These are phyloP conservation scores for Zymoseptoria brevis DNA, from an alignment of 2,329 filamentous ascomycete species.

Conservation along the genomic window DNA sequence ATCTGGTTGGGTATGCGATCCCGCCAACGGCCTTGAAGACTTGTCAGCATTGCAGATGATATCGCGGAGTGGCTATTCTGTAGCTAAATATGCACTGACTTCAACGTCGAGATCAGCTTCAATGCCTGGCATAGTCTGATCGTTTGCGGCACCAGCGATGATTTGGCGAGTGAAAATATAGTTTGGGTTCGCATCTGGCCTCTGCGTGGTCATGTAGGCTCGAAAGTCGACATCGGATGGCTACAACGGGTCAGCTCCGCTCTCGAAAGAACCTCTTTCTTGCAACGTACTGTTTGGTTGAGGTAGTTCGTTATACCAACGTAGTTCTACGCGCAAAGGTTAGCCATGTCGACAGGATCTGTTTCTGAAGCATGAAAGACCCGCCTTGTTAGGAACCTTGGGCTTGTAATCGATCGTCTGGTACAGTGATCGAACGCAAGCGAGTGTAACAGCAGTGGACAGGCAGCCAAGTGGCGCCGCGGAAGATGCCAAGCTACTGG, in stretches of 20 bases:
- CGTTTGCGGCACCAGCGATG: neutral
- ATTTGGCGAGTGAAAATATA: neutral
- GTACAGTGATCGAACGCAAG: conserved; percentile 12
- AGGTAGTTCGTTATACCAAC: conserved; percentile 1
- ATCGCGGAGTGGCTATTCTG: neutral
- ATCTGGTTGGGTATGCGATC: neutral
- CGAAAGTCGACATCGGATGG: neutral
- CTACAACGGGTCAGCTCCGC: neutral
- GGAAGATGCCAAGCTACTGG: neutral
- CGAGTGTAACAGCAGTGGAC: conserved; percentile 32
- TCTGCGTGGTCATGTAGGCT: neutral
- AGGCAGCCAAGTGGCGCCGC: neutral
- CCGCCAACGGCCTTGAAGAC: neutral
- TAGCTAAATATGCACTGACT: neutral
- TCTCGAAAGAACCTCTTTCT: neutral
- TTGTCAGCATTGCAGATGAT: neutral
- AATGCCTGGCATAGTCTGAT: neutral
- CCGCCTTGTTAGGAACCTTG: conserved; percentile 14
- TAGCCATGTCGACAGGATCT: neutral
- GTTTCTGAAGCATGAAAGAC: neutral
- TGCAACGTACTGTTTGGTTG: neutral
- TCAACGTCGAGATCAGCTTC: neutral
- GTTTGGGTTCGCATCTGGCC: neutral
- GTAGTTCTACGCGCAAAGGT: neutral
- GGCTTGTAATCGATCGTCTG: conserved; percentile 1